These are phyloP conservation scores for Xylariaceae sp. DNA, from an alignment of 2,329 filamentous ascomycete genomes.

Conservation along the genomic window DNA sequence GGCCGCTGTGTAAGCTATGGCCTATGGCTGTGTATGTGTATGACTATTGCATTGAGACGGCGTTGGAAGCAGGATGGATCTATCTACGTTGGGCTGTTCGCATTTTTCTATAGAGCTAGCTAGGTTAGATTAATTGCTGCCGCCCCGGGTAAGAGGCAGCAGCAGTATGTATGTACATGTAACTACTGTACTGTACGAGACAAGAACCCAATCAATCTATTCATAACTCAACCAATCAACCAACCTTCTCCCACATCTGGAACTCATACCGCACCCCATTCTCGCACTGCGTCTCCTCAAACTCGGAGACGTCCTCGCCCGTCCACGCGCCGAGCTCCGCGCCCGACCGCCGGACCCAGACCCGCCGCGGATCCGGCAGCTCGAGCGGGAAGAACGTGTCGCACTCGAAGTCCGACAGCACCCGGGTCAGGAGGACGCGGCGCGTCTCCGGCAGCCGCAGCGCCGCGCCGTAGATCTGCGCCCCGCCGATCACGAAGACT, in stretches of 20 bases:
- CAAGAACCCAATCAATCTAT: no score
- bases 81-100: constrained; percentile 8
- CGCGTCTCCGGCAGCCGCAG: constrained; percentile 60
- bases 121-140: not conserved
- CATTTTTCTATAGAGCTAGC: no score
- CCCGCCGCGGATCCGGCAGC: constrained; percentile 44
- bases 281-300: constrained; percentile 61
- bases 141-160: no score
- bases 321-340: constrained; percentile 63
- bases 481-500: constrained; percentile 88
- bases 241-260: constrained; percentile 70
- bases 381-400: constrained; percentile 73
- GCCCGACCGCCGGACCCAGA: constrained; percentile 58
- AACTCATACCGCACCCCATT: constrained; percentile 68
- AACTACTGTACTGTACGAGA: no score
- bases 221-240: constrained; percentile 28
- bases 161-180: no score
- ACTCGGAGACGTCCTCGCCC: constrained; percentile 62
- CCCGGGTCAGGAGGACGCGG: constrained; percentile 70
- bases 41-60: constrained; percentile 2
- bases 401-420: constrained; percentile 71
- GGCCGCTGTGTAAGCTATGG: constrained; percentile 19
- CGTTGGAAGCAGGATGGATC: not conserved
- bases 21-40: constrained; percentile 1
- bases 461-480: constrained; percentile 78